These are phyloP conservation scores for Ceratocystis huliohia DNA, from an alignment of 2,329 filamentous ascomycete genomes.

Conservation along the genomic window DNA sequence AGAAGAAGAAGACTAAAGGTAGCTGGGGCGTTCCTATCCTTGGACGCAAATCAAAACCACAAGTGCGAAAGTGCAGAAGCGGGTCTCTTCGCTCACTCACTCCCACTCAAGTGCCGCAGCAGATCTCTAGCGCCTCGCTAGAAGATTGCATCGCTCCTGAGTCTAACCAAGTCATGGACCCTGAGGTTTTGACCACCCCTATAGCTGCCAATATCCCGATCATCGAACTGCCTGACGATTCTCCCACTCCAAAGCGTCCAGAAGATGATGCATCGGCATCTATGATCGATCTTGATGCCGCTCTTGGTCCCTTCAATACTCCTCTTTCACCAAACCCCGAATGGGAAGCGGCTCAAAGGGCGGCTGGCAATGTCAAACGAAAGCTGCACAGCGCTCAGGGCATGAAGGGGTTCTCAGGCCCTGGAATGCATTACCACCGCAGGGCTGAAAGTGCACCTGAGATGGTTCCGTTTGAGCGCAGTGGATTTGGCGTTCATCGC, in stretches of 20 bases:
- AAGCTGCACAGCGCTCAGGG: slow-evolving; percentile 65
- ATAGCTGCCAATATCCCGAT: slow-evolving; percentile 22
- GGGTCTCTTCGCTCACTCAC: slow-evolving; percentile 34
- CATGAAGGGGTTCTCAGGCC: slow-evolving; percentile 54
- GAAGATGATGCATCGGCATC: slow-evolving; percentile 57
- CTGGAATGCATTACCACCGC: slow-evolving; percentile 63
- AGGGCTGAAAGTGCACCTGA: slow-evolving; percentile 71
- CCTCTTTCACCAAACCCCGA: slow-evolving; percentile 50
- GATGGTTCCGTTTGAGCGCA: slow-evolving; percentile 58
- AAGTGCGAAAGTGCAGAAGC: slow-evolving; percentile 32
- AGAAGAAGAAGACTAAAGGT: slow-evolving; percentile 27
- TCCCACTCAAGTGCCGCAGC: slow-evolving; percentile 25
- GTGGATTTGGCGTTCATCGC: slow-evolving; percentile 44
- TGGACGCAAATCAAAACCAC: slow-evolving; percentile 45
- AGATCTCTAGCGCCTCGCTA: slow-evolving; percentile 22
- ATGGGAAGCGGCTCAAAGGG: slow-evolving; percentile 53
- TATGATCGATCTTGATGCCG: slow-evolving; percentile 89
- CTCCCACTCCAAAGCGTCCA: slow-evolving; percentile 8
- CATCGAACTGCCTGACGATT: slow-evolving; percentile 23
- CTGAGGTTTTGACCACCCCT: slow-evolving; percentile 14
- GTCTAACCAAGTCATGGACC: slow-evolving; percentile 19
- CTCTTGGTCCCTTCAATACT: slow-evolving; percentile 83
- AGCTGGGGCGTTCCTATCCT: slow-evolving; percentile 57
- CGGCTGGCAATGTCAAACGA: slow-evolving; percentile 44
- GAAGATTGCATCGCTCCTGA: slow-evolving; percentile 18